Base-by-base conservation (phyloP, 805 yeast species). In the Lipomyces yamadae region DNA sequence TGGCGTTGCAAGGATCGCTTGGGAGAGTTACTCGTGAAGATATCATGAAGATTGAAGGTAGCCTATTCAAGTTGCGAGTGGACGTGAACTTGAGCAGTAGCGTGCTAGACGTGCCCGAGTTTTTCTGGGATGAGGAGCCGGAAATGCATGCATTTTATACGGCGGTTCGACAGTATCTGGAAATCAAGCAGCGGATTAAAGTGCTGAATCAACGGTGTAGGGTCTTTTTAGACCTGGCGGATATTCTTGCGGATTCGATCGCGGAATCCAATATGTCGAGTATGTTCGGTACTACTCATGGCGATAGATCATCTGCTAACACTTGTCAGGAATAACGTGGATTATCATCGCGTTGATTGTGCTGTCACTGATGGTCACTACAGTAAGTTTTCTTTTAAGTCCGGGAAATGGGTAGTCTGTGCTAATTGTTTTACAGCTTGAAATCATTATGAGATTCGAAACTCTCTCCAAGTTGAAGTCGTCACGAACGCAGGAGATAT, bases 121-220 rank as follows among this genome's bases (percentile, higher is more conserved):
- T 91, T 75, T 95, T 95, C 77, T 95, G 99, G 99, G 90, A 93
- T 37, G 78, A 79, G 69, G 99, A 95, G 78, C 99, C 99, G 4
- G 93, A 97, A 50, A 83, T 95, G 71, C 96, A 94, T 76, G 98
- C 98, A 2, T 80, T 95, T 54, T 95, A 95, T 77, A 82, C 83
- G 45, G 98, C 98, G 1, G 88, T 93, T 64, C 80, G 97, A 66
- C 97, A 95, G 70, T 95, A 95, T 74, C 80, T 95, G 64, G 99
- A 95, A 78, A 93, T 95, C 69, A 98, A 94, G 76, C 97, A 91
- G 78, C 81, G 99, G 62, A 97, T 94, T 37, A 93, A 91, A 74
- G 97, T 95, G 4, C 82, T 95, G 59, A 95, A 95, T 74, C 98
- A 94, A 76, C 81, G 98, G 59, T 93, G 98, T 77, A 90, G 90